Conservation (phyloP, 1,284 basidiomycete species). For the Trichosporon ovoides region DNA sequence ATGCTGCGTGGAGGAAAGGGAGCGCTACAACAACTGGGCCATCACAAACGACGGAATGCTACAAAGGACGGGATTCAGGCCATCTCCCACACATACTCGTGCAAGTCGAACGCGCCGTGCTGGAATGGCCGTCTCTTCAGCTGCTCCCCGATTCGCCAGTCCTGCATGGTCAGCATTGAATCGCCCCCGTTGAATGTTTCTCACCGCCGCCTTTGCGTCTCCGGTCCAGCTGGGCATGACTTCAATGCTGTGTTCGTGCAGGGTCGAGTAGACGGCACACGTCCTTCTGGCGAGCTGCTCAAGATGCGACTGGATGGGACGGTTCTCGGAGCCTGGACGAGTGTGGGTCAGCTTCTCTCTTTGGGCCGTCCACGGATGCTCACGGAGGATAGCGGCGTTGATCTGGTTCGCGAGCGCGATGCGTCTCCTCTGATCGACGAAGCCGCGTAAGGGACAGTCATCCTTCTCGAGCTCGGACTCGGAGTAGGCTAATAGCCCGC, state of each 20-base stretch:
- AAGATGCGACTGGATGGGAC: conserved; percentile 27
- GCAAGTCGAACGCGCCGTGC: conserved; percentile 17
- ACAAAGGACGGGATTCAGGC: not conserved
- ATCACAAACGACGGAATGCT: not conserved
- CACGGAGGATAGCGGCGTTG: conserved; percentile 45
- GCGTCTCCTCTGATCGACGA: conserved; percentile 42
- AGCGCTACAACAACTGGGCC: not conserved
- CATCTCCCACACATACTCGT: conserved; percentile 22
- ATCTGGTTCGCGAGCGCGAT: conserved; percentile 45
- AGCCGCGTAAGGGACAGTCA: conserved; percentile 40
- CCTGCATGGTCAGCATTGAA: not conserved
- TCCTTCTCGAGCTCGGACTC: conserved; percentile 32
- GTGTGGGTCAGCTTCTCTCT: not conserved
- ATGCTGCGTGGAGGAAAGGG: not conserved
- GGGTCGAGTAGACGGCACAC: conserved; percentile 27
- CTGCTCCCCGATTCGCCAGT: conserved; percentile 21
- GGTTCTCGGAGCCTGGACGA: conserved; percentile 27
- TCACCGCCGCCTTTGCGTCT: conserved; percentile 15
- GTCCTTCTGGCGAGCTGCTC: conserved; percentile 31
- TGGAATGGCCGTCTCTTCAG: conserved; percentile 21
- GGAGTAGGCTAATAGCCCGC: conserved; percentile 46
- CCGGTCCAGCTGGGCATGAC: conserved; percentile 33
- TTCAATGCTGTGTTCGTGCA: conserved; percentile 31
- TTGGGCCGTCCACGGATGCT: conserved; percentile 16
- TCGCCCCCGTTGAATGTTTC: not conserved